These are phyloP conservation scores for Ceratocystis eucalypticola DNA, from an alignment of 2,329 filamentous ascomycete species.

Conservation along the genomic window DNA sequence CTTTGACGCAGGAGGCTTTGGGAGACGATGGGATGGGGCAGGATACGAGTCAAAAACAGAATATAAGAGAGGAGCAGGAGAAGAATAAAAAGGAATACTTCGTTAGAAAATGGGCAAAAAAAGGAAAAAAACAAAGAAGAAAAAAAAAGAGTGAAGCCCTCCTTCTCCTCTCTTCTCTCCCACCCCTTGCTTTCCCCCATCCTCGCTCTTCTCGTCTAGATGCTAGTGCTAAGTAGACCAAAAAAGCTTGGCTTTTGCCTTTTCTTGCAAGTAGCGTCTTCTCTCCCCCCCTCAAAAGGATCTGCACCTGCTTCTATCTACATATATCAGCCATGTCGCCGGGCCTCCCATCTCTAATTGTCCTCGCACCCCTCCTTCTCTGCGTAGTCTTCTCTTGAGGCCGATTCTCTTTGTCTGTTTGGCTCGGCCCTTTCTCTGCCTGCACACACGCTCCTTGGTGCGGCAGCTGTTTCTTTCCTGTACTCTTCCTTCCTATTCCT, in stretches of 20 bases:
- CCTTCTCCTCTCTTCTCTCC: neutral
- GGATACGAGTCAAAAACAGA: neutral
- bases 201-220: neutral
- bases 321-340: neutral
- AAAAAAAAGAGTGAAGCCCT: neutral
- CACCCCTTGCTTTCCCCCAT: neutral
- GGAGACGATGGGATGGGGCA: too few relatives aligned
- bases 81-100: neutral
- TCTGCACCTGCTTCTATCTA: neutral
- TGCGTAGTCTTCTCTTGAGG: neutral
- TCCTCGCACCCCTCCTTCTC: neutral
- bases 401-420: neutral
- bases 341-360: neutral
- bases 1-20: too few relatives aligned
- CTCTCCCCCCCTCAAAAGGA: neutral
- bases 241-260: neutral
- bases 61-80: neutral
- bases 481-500: neutral
- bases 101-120: neutral
- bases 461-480: neutral
- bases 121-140: neutral
- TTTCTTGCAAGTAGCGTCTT: neutral
- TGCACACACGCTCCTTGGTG: neutral
- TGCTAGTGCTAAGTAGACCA: neutral
- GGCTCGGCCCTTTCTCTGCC: neutral